phyloP scores from a whole-genome alignment of 306 rosid species.

The Prunus mira region DNA sequence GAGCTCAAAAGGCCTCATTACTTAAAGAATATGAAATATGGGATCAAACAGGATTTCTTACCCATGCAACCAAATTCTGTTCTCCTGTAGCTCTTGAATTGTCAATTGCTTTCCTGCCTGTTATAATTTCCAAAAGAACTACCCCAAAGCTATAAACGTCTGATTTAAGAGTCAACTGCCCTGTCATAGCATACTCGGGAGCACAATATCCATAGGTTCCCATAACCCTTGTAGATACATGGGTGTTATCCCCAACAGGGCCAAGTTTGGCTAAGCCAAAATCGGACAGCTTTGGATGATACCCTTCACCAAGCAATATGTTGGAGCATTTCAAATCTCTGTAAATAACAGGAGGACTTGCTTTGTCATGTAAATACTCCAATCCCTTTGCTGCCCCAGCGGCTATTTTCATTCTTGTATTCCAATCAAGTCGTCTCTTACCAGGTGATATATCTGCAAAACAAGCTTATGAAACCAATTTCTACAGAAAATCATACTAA shows the following conservation, averaged over 20 bases:
- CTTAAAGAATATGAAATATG: background rate
- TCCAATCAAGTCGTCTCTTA: slow-evolving; percentile 79
- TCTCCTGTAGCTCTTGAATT: slow-evolving; percentile 72
- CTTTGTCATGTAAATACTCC: slow-evolving; percentile 88
- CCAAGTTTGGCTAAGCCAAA: slow-evolving; percentile 95
- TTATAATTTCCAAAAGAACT: slow-evolving; percentile 88
- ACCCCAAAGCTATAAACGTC: slow-evolving; percentile 96
- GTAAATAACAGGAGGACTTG: slow-evolving; percentile 94
- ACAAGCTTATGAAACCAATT: slow-evolving; percentile 21
- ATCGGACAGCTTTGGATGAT: slow-evolving; percentile 87
- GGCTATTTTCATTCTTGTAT: slow-evolving; percentile 83
- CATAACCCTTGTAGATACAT: slow-evolving; percentile 95
- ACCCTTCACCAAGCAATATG: slow-evolving; percentile 83
- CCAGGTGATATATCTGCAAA: slow-evolving; percentile 70
- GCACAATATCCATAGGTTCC: slow-evolving; percentile 97
- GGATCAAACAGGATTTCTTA: slow-evolving; percentile 27
- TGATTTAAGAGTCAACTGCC: slow-evolving; percentile 86
- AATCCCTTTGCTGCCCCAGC: slow-evolving; percentile 91
- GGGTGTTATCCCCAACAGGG: slow-evolving; percentile 90
- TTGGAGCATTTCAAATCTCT: slow-evolving; percentile 91
- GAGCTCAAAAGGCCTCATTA: background rate
- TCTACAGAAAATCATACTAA: background rate
- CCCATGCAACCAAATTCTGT: slow-evolving; percentile 96
- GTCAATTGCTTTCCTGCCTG: slow-evolving; percentile 90
- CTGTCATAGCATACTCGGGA: slow-evolving; percentile 93